Evolutionary conservation across 2,329 filamentous ascomycete genomes (phyloP).

Genomic region (Microdochium bolleyi): DNA sequence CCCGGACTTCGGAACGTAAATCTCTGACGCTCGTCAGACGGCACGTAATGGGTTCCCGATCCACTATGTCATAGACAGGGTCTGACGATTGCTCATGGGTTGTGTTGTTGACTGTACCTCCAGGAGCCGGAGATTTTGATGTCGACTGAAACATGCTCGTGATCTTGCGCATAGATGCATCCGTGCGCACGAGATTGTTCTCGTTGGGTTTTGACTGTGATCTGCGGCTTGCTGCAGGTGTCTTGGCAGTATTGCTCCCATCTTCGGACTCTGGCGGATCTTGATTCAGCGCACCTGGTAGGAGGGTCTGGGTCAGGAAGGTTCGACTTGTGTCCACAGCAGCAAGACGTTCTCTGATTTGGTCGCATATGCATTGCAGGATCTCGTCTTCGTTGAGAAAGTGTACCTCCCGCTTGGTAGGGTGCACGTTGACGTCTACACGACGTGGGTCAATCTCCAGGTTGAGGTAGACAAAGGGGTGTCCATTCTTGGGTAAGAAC

Average conservation of each 20-base stretch:
- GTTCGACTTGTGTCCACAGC: slow-evolving; percentile 89
- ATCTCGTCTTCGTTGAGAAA: slow-evolving; percentile 98
- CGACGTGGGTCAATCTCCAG: slow-evolving; percentile 86
- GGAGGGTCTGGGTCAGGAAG: slow-evolving; percentile 86
- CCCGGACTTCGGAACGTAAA: slow-evolving; percentile 72
- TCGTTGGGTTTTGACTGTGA: slow-evolving; percentile 57
- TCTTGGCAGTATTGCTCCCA: slow-evolving; percentile 17
- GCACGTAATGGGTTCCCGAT: slow-evolving; percentile 62
- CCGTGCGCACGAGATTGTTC: slow-evolving; percentile 85
- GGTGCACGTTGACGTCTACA: slow-evolving; percentile 96
- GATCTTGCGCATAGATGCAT: slow-evolving; percentile 84
- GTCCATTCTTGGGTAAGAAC: slow-evolving; percentile 87
- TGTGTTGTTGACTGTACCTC: slow-evolving; percentile 13
- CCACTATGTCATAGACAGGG: slow-evolving; percentile 57
- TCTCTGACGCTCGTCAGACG: slow-evolving; percentile 79
- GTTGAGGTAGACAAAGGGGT: slow-evolving; percentile 88
- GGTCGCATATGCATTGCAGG: slow-evolving; percentile 73
- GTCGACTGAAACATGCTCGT: slow-evolving; percentile 83
- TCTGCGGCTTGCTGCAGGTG: slow-evolving; percentile 26
- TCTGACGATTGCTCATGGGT: slow-evolving; percentile 18
- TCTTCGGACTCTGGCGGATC: slow-evolving; percentile 9
- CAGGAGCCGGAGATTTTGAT: slow-evolving; percentile 23
- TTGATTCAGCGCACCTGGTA: slow-evolving; percentile 53
- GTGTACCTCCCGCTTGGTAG: slow-evolving; percentile 93
- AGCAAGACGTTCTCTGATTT: slow-evolving; percentile 70